A percentile compares a stretch with the other conserved stretches of the same genome.
Evolutionary conservation across 352 stramenopile species (phyloP).

Genomic region (Pythium vanterpoolii): DNA sequence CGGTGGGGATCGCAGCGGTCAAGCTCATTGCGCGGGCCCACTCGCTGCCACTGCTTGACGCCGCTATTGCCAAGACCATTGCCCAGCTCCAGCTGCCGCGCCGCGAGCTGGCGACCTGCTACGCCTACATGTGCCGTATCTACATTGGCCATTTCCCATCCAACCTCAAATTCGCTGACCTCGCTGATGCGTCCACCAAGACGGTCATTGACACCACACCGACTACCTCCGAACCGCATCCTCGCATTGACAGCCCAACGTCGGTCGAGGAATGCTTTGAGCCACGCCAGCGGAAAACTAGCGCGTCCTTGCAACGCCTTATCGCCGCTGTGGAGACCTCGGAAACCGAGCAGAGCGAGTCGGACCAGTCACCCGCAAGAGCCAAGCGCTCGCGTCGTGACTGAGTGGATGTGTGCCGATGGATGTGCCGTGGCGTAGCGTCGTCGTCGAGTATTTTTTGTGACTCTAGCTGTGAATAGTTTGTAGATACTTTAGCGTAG

Average conservation of each 20-base stretch:
- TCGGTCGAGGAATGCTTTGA: conserved; percentile 24
- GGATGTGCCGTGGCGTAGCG: background rate
- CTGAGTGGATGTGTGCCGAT: background rate
- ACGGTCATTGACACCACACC: background rate
- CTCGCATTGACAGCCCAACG: conserved; percentile 22
- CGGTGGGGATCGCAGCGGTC: conserved; percentile 14
- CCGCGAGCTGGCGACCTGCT: conserved; percentile 6
- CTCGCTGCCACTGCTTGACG: conserved; percentile 5
- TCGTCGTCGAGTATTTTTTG: background rate
- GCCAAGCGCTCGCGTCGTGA: conserved; percentile 17
- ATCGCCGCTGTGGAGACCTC: conserved; percentile 13
- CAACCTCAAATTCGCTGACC: conserved; percentile 1
- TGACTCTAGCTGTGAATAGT: conserved; percentile 1
- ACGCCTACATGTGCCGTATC: conserved; percentile 6
- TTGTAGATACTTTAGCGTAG: background rate
- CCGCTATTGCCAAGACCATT: conserved; percentile 3
- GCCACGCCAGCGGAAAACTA: conserved; percentile 13
- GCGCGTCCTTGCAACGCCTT: conserved; percentile 16
- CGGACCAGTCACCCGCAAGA: background rate
- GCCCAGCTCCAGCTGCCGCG: conserved; percentile 14
- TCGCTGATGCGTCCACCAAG: background rate
- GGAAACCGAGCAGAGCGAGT: background rate
- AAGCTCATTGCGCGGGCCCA: conserved; percentile 16
- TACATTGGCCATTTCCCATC: conserved; percentile 17
- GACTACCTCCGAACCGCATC: background rate